phyloP scores from a whole-genome alignment of 768 basidiomycete genomes.

The Mycena galopus region DNA sequence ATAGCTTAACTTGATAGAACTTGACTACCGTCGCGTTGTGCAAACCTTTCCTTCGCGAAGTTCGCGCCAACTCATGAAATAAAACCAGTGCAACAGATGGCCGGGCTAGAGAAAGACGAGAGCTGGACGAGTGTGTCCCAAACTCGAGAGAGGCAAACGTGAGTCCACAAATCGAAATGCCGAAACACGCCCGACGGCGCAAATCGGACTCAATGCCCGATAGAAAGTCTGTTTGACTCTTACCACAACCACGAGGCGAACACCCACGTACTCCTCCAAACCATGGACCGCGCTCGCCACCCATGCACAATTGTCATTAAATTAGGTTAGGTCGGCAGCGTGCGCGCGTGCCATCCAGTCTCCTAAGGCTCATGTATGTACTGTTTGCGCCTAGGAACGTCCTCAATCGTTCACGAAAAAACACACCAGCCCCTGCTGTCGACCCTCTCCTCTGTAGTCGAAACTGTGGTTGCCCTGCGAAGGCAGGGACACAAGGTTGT shows the following conservation, averaged over 20 bases:
- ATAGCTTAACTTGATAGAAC: too few relatives aligned
- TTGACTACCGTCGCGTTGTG: too few relatives aligned
- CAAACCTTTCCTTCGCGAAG: too few relatives aligned
- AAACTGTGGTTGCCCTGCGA: slow-evolving; percentile 86
- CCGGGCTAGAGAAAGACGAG: neutral
- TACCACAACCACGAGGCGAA: slow-evolving; percentile 3
- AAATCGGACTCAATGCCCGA: too few relatives aligned
- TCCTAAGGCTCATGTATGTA: slow-evolving; percentile 34
- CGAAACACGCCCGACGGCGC: too few relatives aligned
- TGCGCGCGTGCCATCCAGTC: slow-evolving; percentile 13
- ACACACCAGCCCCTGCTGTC: slow-evolving; percentile 94
- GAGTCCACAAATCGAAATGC: neutral
- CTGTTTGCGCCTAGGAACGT: slow-evolving; percentile 73
- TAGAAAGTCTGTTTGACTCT: neutral
- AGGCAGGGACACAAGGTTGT: slow-evolving; percentile 92
- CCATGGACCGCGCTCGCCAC: slow-evolving; percentile 42
- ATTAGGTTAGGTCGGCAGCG: slow-evolving; percentile 75
- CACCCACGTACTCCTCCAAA: too few relatives aligned
- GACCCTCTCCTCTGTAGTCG: slow-evolving; percentile 91
- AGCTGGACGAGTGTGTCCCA: neutral
- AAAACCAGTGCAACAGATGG: too few relatives aligned
- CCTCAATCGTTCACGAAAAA: slow-evolving; percentile 95
- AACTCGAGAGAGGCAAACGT: neutral
- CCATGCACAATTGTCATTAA: slow-evolving; percentile 88
- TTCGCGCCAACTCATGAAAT: too few relatives aligned